Conservation (phyloP, 805 yeast genomes). For the Saturnispora ahearnii region DNA sequence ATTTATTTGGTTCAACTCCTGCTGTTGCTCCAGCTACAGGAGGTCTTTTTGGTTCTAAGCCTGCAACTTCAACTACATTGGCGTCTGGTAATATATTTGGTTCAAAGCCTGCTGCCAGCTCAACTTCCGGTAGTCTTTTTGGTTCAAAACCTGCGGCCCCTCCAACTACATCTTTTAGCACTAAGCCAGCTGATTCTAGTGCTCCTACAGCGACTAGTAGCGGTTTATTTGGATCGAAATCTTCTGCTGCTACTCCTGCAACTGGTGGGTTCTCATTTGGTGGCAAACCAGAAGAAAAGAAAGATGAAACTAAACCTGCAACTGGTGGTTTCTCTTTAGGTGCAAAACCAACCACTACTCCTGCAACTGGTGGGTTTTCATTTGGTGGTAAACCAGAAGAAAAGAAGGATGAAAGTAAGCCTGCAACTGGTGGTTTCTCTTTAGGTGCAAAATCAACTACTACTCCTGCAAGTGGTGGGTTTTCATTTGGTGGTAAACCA, state of each 20-base stretch:
- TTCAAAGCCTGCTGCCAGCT: slow-evolving; percentile 5
- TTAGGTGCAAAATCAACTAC: slow-evolving; percentile 11
- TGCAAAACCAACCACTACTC: slow-evolving; percentile 5
- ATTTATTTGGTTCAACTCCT: too few species aligned
- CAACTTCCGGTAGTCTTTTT: slow-evolving; percentile 1
- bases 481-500: slow-evolving; percentile 6
- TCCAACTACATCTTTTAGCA: not conserved
- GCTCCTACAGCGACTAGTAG: slow-evolving; percentile 1
- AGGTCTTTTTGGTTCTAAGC: slow-evolving; percentile 6
- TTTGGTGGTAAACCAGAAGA: slow-evolving; percentile 5
- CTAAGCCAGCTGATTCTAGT: not conserved
- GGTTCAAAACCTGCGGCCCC: not conserved
- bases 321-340: not conserved
- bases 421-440: slow-evolving; percentile 1
- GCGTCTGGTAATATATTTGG: not conserved
- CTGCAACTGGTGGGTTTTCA: slow-evolving; percentile 7
- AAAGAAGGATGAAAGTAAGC: slow-evolving; percentile 3
- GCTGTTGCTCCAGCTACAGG: not conserved
- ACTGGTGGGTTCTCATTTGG: slow-evolving; percentile 2
- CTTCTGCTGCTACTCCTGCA: not conserved
- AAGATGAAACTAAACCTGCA: not conserved
- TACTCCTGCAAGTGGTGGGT: slow-evolving; percentile 5
- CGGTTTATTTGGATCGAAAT: not conserved
- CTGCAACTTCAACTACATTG: slow-evolving; percentile 1
- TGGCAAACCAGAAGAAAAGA: not conserved